Conservation (phyloP, 1,284 basidiomycete species). For the Ustilago loliicola region DNA sequence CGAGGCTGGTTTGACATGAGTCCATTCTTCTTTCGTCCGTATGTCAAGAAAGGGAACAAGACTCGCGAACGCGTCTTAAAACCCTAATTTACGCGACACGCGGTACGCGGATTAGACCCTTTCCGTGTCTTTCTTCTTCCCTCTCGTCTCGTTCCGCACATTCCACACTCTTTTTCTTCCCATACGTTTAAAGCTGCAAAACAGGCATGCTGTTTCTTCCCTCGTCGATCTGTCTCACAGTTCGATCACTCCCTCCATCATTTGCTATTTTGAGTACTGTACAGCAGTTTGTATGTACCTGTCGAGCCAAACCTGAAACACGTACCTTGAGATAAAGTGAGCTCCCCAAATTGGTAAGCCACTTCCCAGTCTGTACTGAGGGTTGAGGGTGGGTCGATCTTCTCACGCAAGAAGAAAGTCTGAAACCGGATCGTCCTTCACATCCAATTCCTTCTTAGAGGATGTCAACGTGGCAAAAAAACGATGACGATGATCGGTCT, state of each 20-base stretch:
- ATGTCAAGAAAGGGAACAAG: neutral
- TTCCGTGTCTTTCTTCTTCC: too few relatives aligned
- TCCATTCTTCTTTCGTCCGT: constrained; percentile 9
- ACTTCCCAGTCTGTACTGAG: too few relatives aligned
- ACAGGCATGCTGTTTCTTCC: neutral
- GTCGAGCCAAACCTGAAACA: neutral
- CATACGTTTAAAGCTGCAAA: neutral
- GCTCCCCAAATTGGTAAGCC: neutral
- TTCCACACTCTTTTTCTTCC: constrained; percentile 3
- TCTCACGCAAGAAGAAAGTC: constrained; percentile 5
- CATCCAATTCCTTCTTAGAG: neutral
- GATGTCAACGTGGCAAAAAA: constrained; percentile 5
- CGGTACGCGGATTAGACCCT: neutral
- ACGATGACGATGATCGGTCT: too few relatives aligned
- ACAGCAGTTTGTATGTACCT: neutral
- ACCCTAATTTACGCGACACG: constrained; percentile 15
- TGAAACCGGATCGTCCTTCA: constrained; percentile 6
- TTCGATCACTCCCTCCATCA: neutral
- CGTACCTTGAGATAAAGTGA: too few relatives aligned
- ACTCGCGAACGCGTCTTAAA: constrained; percentile 17
- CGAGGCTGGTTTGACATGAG: constrained; percentile 4
- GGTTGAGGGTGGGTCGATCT: neutral
- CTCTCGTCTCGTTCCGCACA: neutral
- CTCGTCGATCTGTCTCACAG: neutral
- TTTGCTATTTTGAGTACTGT: neutral